Evolutionary conservation across 169 alveolate species (phyloP), one percentile per base, ranked within the genome.

Genomic region (Cryptosporidium felis): DNA sequence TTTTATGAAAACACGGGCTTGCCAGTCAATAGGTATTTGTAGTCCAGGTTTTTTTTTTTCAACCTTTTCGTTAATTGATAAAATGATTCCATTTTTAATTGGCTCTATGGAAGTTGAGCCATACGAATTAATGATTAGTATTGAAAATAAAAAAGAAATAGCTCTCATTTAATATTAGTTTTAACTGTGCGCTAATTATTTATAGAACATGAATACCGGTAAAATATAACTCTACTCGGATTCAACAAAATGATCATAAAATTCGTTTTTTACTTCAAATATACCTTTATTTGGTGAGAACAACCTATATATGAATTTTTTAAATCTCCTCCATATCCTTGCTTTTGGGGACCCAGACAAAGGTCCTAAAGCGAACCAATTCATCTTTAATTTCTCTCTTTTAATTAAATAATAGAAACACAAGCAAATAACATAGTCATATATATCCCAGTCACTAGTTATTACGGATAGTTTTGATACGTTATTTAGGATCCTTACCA

Each of bases 321-420:
- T 74, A 36, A 74, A 74, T 40, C 60, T 51, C n/a, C 85, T 12
- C 85, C 85, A 74, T 5, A 40, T n/a, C n/a, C 85, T 49, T 21
- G 74, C 56, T 26, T 41, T 49, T 14, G 85, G 67, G 26, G 85
- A 58, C 21, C 85, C 85, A 36, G 85, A 74, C 23, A 74, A 38
- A 18, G 85, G 85, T 12, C 85, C 85, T 58, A 74, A 51, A 6
- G 85, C 26, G 40, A 74, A 74, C 85, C 85, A 74, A 23, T 74
- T 67, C 8, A 74, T 49, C 45, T 67, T 49, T 5, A 74, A 44
- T 21, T 36, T 74, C 41, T 74, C 85, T 58, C 85, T 74, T 58
- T 51, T 56, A 5, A 74, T 32, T 36, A 74, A 18, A 21, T 74
- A 74, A 36, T 74, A 74, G 21, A 74, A 49, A 30, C 85, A 74